A percentile compares a stretch with the other conserved stretches of the same genome.
phyloP scores from a whole-genome alignment of 75 land plant species.

The Ceratopteris richardii region DNA sequence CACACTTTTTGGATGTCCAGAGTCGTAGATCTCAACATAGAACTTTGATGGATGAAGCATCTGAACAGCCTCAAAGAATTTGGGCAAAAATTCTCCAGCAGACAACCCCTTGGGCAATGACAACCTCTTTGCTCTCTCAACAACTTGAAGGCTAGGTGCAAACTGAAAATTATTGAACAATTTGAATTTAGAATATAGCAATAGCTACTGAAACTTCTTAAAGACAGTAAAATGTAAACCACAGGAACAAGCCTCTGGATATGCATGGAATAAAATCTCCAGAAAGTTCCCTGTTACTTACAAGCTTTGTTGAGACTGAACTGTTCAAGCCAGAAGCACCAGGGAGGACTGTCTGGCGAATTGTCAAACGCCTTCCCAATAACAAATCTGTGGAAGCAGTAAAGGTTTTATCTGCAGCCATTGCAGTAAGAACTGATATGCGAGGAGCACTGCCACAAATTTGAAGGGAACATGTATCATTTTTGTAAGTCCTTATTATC shows the following conservation, averaged over 20 bases:
- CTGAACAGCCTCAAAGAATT: slow-evolving; percentile 7
- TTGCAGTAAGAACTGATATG: slow-evolving; percentile 1
- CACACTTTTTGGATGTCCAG: background rate
- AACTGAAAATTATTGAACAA: background rate
- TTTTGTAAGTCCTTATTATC: slow-evolving; percentile 1
- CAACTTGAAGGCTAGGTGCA: slow-evolving; percentile 1
- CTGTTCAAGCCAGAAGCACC: background rate
- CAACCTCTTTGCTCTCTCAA: slow-evolving; percentile 3
- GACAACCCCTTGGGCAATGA: slow-evolving; percentile 3
- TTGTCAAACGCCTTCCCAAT: background rate
- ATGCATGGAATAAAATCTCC: too few species aligned
- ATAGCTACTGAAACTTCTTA: too few species aligned
- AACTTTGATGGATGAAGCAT: slow-evolving; percentile 6
- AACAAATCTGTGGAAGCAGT: background rate
- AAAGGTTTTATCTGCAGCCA: slow-evolving; percentile 1
- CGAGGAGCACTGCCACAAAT: slow-evolving; percentile 1
- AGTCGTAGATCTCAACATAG: background rate
- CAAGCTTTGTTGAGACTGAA: slow-evolving; percentile 1
- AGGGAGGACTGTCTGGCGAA: background rate
- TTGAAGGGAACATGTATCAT: background rate
- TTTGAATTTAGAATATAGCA: background rate
- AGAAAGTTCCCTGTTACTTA: too few species aligned
- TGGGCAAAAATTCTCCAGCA: slow-evolving; percentile 4
- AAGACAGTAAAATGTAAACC: too few species aligned
- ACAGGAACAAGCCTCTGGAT: too few species aligned